phyloP scores from a whole-genome alignment of 2,329 filamentous ascomycete genomes.

The Colletotrichum lupini region DNA sequence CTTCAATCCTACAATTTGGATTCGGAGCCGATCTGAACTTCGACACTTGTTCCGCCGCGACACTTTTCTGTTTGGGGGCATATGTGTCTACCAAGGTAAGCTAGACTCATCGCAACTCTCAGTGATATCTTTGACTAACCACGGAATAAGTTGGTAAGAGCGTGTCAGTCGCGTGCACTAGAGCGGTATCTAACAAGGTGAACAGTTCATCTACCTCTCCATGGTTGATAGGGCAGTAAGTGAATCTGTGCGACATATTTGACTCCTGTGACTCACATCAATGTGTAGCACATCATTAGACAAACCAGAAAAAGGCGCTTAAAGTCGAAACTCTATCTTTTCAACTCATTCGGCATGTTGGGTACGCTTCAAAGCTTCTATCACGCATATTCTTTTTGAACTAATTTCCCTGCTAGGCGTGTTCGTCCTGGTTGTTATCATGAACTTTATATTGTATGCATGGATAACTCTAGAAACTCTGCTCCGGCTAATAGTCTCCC shows the following conservation, averaged over 20 bases:
- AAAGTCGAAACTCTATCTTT: conserved; percentile 21
- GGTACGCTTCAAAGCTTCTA: neutral
- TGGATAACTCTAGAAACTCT: accelerated
- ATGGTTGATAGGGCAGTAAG: conserved; percentile 30
- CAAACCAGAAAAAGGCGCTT: conserved; percentile 23
- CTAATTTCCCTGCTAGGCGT: neutral
- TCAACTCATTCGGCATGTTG: conserved; percentile 28
- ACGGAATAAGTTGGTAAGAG: neutral
- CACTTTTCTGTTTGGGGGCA: conserved; percentile 22
- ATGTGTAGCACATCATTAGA: conserved; percentile 14
- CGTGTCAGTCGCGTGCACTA: neutral
- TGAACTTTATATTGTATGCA: conserved; percentile 28
- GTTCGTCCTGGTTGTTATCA: conserved; percentile 22
- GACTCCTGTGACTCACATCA: neutral
- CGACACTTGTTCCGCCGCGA: conserved; percentile 22
- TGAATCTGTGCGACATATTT: neutral
- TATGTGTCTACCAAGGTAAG: conserved; percentile 29
- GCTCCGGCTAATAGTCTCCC: neutral
- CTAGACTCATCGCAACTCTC: neutral
- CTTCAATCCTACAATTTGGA: conserved; percentile 26
- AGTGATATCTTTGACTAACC: neutral
- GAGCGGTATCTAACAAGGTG: neutral
- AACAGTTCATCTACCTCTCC: conserved; percentile 30
- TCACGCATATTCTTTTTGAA: accelerated
- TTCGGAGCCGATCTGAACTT: conserved; percentile 26